Evolutionary conservation across 2,329 filamentous ascomycete genomes (phyloP), one percentile per base, ranked within the genome.

Genomic region (Epichloe gansuensis): DNA sequence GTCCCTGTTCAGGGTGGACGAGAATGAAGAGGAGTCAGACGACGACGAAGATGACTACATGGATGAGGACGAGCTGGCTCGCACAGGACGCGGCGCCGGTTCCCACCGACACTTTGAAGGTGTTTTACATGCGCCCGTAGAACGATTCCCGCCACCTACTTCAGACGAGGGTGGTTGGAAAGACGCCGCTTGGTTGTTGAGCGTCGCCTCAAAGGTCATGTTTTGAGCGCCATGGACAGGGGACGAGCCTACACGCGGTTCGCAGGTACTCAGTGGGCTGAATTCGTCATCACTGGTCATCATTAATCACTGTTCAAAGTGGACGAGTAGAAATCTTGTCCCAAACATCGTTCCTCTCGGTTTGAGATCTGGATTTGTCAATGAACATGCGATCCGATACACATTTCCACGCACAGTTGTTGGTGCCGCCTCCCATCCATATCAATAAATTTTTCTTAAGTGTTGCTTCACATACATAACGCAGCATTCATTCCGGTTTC

Each of bases 131-230:
- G 53, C 64, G n/a, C 63, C 70, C 0, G 70, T 74, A 47, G 74
- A 77, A 48, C 66, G 66, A 9, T 67, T 82, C 62, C 77, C 62
- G 35, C 69, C 72, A 9, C 69, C 70, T 49, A 74, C 73, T 43
- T 69, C 72, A 8, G 75, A 83, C 50, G 75, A 79, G 44, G 80
- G 79, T 15, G 76, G 76, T 8, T 85, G 82, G 82, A 75, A 78
- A 54, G 83, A 86, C 65, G 82, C 81, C 28, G 81, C 81, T 15
- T 86, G 82, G 83, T 65, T 86, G 46, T 66, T 86, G 52, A 82
- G 75, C 57, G 80, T 86, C 56, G 82, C 81, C 11, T 75, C 76
- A 28, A 82, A 80, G 61, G 77, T 83, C 45, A 69, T 83, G 58
- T 72, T 82, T 56, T 82, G 66, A 70, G 23, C 7, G 7, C 9